These are phyloP conservation scores for Deuterostichococcus epilithicus DNA, from an alignment of 139 green algal genomes.

Conservation along the genomic window DNA sequence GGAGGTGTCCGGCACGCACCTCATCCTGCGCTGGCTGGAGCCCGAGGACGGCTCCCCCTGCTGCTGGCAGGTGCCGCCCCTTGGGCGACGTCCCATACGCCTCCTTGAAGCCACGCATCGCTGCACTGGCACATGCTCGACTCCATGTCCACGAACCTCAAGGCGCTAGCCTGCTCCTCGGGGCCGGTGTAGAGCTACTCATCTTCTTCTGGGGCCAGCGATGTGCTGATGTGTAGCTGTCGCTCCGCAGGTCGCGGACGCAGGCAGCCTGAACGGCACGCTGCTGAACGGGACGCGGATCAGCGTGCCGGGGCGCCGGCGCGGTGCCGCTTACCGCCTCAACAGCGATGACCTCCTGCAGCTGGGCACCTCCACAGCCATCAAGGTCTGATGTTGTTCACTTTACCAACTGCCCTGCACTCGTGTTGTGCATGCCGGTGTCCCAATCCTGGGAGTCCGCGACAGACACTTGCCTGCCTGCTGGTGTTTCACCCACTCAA, in stretches of 20 bases:
- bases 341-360: conserved; percentile 49
- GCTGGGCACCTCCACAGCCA: conserved; percentile 22
- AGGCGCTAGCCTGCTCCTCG: not conserved
- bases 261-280: conserved; percentile 76
- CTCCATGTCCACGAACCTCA: not conserved
- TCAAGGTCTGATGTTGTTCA: no score
- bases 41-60: conserved; percentile 7
- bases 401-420: no score
- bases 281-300: conserved; percentile 57
- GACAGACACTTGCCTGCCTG: no score
- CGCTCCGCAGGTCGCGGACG: conserved; percentile 44
- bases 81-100: no score
- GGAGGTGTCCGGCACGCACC: conserved; percentile 66
- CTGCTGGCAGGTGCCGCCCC: conserved; percentile 36
- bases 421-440: no score
- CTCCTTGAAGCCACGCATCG: no score
- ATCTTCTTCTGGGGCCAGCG: not conserved
- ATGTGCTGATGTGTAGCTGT: not conserved
- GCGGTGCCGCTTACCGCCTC: conserved; percentile 34
- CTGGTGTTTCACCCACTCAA: no score
- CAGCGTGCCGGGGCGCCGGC: conserved; percentile 42
- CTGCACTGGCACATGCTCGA: conserved; percentile 5
- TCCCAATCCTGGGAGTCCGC: no score
- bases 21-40: conserved; percentile 44
- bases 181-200: not conserved